Base-by-base conservation (phyloP, 208 protist genomes). In the Trypanosoma lewisi region DNA sequence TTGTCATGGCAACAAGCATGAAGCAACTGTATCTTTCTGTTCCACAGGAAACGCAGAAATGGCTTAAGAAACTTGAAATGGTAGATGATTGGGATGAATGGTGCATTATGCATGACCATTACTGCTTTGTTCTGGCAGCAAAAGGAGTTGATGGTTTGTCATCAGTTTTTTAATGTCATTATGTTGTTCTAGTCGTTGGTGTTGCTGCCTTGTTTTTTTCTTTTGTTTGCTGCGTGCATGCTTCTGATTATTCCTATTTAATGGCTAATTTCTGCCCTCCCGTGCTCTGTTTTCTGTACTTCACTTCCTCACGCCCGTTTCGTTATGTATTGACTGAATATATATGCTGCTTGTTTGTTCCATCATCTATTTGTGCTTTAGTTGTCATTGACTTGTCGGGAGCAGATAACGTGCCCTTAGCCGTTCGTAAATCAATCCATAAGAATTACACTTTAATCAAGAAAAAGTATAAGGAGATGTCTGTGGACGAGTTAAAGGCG, bases 51-150 rank as follows among this genome's bases (percentile, higher is more conserved):
- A 70, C 67, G 19, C 73, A 83, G 62, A 75, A 74, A 28, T 76
- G 72, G 52, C 73, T 96, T 11, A 85, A 84, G 63, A 84, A 85
- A 53, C 73, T 96, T 16, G 90, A 96, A 72, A 94, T 94, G 71
- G 86, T 96, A 8, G 90, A 96, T 59, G 90, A 96, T 70, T 96
- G 87, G 87, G 90, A 96, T 65, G 90, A 96, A 70, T 96, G 90
- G 87, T 91, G 89, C 42, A 64, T 96, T 54, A 85, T 96, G 69
- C 90, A 94, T 60, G 90, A 96, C n/a, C 90, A 96, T 63, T 96
- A 96, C 72, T 87, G 86, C 57, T 94, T 96, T 61, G 67, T 96
- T 7, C 71, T 89, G 37, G 90, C 87, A n/a, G 70, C 71, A 25
- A 89, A 77, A 27, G 71, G 63, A 12, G 57, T 77, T 7, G 63